phyloP scores from a whole-genome alignment of 306 rosid species.

The Quercus wislizeni region DNA sequence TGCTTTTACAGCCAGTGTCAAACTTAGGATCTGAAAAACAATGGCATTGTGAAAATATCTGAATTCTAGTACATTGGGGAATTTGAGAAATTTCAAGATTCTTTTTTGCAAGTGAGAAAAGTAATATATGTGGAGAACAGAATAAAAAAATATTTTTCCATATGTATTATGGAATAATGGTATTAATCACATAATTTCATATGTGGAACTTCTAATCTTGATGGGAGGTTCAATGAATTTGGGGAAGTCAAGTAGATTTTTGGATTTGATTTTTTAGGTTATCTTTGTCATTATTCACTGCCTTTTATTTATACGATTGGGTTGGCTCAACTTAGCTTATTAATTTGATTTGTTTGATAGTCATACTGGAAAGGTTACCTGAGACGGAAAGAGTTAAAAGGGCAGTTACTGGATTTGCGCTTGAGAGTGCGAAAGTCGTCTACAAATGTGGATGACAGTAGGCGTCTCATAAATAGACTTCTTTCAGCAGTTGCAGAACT shows the following conservation, averaged over 20 bases:
- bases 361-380: constrained; percentile 82
- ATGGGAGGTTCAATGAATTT: not conserved
- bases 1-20: not conserved
- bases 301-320: not conserved
- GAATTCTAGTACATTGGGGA: not conserved
- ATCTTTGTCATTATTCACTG: not conserved
- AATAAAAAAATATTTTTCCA: not conserved
- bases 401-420: constrained; percentile 65
- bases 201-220: not conserved
- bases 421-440: constrained; percentile 64
- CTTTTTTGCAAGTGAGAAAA: not conserved
- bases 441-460: constrained; percentile 74
- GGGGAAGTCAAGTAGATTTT: not conserved
- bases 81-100: not conserved
- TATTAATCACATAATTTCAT: not conserved
- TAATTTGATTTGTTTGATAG: constrained; percentile 27
- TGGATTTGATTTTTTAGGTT: not conserved
- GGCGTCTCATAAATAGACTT: constrained; percentile 76
- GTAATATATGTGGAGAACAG: not conserved
- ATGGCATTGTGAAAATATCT: not conserved
- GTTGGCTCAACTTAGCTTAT: not conserved
- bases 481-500: constrained; percentile 56
- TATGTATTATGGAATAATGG: not conserved
- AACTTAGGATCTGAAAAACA: not conserved
- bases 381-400: constrained; percentile 59